These are phyloP conservation scores for Sarcodon sp. DNA, from an alignment of 768 basidiomycete species.

Conservation along the genomic window DNA sequence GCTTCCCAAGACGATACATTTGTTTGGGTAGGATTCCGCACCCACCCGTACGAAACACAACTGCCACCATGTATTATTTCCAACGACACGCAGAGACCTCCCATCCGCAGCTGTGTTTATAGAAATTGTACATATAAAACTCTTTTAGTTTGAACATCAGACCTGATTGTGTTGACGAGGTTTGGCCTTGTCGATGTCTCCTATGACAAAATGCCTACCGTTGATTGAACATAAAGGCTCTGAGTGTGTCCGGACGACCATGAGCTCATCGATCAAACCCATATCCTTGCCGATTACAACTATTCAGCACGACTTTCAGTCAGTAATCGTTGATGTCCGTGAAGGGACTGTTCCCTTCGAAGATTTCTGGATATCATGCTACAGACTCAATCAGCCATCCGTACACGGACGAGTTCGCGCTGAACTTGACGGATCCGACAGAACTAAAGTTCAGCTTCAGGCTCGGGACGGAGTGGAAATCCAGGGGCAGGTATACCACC, in stretches of 20 bases:
- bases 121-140: too few species aligned
- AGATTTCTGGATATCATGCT: constrained; percentile 67
- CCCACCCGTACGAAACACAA: too few species aligned
- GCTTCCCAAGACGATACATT: too few species aligned
- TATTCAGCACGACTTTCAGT: constrained; percentile 46
- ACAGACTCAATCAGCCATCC: constrained; percentile 35
- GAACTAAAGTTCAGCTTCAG: constrained; percentile 32
- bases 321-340: constrained; percentile 50
- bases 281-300: constrained; percentile 35
- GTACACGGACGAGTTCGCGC: constrained; percentile 55
- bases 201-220: too few species aligned
- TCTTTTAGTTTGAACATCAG: too few species aligned
- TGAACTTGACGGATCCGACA: constrained; percentile 37
- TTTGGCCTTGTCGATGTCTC: too few species aligned
- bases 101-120: too few species aligned
- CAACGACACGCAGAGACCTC: too few species aligned
- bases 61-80: too few species aligned
- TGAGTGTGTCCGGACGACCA: neutral
- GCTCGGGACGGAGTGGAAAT: constrained; percentile 36
- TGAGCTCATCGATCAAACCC: neutral
- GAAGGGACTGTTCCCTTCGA: constrained; percentile 44
- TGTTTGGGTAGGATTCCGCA: too few species aligned
- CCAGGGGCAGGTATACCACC: constrained; percentile 21
- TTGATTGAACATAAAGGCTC: too few species aligned
- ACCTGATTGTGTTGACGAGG: too few species aligned